These are phyloP conservation scores for Solanum microdontum DNA, from an alignment of 257 asterid species.

Conservation along the genomic window DNA sequence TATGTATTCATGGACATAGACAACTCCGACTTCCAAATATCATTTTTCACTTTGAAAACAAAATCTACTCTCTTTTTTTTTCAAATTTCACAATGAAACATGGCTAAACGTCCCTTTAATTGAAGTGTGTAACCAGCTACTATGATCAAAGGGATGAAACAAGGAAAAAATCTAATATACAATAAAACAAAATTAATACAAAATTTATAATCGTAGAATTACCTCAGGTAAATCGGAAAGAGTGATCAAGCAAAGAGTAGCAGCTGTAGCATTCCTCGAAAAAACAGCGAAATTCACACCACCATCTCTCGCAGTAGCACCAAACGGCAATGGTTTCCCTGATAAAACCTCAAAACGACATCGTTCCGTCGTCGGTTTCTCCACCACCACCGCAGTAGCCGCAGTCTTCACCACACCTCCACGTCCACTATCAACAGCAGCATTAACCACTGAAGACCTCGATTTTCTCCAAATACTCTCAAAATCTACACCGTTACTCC, in stretches of 20 bases:
- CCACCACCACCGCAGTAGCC: slow-evolving; percentile 57
- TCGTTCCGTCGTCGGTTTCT: slow-evolving; percentile 30
- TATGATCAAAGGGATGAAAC: neutral
- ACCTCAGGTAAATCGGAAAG: slow-evolving; percentile 61
- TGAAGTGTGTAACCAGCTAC: neutral
- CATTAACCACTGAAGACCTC: slow-evolving; percentile 4
- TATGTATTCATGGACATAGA: neutral
- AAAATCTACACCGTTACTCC: neutral
- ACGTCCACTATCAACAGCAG: slow-evolving; percentile 20
- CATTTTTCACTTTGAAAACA: neutral
- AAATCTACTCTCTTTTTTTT: too few relatives aligned
- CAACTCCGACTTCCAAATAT: neutral
- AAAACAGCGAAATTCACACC: slow-evolving; percentile 74
- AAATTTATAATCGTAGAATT: neutral
- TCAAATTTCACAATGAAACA: neutral
- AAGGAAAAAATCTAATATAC: neutral
- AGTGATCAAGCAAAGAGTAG: slow-evolving; percentile 63
- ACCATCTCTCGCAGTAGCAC: slow-evolving; percentile 72
- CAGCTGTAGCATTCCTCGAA: slow-evolving; percentile 65
- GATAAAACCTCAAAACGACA: slow-evolving; percentile 46
- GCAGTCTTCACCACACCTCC: slow-evolving; percentile 42
- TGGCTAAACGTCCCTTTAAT: neutral
- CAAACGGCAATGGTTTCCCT: slow-evolving; percentile 81
- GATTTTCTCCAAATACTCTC: neutral
- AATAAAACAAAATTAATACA: neutral